Conservation (phyloP, 78 protist genomes). For the Dictyostelium intermedium region DNA sequence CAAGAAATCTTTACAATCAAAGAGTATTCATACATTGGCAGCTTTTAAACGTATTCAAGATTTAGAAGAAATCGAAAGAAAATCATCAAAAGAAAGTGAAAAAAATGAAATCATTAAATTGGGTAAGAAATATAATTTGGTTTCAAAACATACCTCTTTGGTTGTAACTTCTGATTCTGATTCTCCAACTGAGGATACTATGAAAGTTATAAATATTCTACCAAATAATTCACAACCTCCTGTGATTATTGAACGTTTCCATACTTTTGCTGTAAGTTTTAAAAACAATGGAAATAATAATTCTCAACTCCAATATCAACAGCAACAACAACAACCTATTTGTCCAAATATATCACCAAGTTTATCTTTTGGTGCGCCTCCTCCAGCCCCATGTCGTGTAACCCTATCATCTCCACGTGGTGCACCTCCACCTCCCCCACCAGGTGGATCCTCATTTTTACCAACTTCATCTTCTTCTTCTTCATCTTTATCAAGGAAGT, state of each 20-base stretch:
- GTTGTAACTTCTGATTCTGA: conserved; percentile 32
- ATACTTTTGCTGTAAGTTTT: background rate
- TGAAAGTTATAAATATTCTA: conserved; percentile 1
- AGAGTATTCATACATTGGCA: conserved; percentile 26
- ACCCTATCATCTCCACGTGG: background rate
- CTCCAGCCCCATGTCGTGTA: background rate
- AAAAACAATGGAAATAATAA: too few relatives aligned
- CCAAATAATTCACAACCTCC: background rate
- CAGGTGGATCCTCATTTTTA: background rate
- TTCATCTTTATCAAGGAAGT: too few relatives aligned
- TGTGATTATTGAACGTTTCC: background rate
- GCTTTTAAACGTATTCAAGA: conserved; percentile 28
- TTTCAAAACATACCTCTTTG: conserved; percentile 49
- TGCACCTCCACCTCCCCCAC: background rate
- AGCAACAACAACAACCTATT: background rate
- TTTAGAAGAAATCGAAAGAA: conserved; percentile 31
- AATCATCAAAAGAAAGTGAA: background rate
- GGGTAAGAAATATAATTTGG: conserved; percentile 23
- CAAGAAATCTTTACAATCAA: background rate
- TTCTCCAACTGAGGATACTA: background rate
- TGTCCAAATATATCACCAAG: background rate
- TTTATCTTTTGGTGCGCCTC: background rate
- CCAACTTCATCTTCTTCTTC: background rate
- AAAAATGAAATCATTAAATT: conserved; percentile 11
- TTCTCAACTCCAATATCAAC: background rate